Conservation (phyloP, 139 green algal genomes). For the Chlamydomonas sp. region DNA sequence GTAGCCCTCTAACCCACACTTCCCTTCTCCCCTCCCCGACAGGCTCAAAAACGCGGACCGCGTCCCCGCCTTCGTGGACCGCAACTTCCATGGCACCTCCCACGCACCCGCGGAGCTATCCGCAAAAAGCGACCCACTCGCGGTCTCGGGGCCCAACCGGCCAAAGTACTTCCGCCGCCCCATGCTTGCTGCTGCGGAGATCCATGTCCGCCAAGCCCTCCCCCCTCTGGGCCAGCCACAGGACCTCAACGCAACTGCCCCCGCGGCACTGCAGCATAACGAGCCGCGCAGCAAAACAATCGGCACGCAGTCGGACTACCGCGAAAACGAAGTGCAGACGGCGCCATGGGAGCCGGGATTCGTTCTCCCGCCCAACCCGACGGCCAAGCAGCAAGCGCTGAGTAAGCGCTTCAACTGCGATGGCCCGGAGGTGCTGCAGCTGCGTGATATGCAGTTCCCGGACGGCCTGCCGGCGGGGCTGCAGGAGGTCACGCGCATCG, state of each 20-base stretch:
- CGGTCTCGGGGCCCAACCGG: constrained; percentile 57
- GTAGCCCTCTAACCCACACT: not conserved
- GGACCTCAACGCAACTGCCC: constrained; percentile 18
- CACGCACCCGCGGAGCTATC: constrained; percentile 25
- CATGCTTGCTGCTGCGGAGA: constrained; percentile 43
- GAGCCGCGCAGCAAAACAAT: constrained; percentile 50
- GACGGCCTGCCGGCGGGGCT: constrained; percentile 71
- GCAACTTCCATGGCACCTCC: constrained; percentile 48
- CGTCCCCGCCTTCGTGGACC: constrained; percentile 68
- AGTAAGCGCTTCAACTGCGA: constrained; percentile 54
- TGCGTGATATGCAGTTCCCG: constrained; percentile 73
- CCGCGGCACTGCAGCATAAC: not conserved
- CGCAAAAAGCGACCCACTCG: constrained; percentile 8
- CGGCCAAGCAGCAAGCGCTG: constrained; percentile 68
- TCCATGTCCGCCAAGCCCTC: constrained; percentile 46
- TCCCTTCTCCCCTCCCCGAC: not conserved
- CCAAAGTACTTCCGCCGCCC: constrained; percentile 65
- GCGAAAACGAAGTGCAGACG: constrained; percentile 83
- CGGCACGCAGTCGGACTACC: constrained; percentile 83
- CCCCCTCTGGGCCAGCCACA: constrained; percentile 19
- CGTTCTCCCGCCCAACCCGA: constrained; percentile 56
- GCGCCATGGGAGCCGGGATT: constrained; percentile 72
- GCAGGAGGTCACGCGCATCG: constrained; percentile 61
- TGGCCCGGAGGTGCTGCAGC: constrained; percentile 76
- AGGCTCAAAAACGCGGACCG: constrained; percentile 73